phyloP scores from a whole-genome alignment of 768 basidiomycete species.

The Strobilomyces confusus region DNA sequence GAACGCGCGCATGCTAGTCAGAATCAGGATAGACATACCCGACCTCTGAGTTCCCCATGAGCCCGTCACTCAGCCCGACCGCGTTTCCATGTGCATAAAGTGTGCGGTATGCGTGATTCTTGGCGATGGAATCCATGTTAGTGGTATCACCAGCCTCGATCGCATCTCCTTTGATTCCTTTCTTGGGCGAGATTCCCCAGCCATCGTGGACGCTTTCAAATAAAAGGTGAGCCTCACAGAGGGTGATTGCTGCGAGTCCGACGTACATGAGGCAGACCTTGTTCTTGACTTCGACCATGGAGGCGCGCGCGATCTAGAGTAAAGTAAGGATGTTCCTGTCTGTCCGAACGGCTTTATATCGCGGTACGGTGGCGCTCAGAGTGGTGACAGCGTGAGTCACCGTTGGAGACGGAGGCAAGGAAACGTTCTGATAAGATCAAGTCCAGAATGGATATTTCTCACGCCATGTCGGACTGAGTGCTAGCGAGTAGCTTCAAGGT shows the following conservation, averaged over 20 bases:
- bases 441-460: no score
- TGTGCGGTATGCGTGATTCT: conserved; percentile 66
- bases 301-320: background rate
- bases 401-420: background rate
- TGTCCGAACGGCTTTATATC: conserved; percentile 1
- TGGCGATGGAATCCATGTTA: conserved; percentile 85
- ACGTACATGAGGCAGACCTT: conserved; percentile 89
- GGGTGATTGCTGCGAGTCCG: background rate
- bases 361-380: conserved; percentile 7
- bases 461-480: no score
- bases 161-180: conserved; percentile 81
- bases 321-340: background rate
- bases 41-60: conserved; percentile 98
- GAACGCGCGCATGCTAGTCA: background rate
- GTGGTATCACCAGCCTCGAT: conserved; percentile 81
- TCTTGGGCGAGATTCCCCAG: conserved; percentile 75
- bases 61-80: conserved; percentile 86
- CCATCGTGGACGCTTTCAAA: conserved; percentile 84
- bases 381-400: background rate
- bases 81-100: conserved; percentile 87
- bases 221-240: background rate
- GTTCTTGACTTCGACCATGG: conserved; percentile 62
- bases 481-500: no score
- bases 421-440: no score
- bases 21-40: conserved; percentile 53